These are phyloP conservation scores for Rhizopogon vesiculosus DNA, from an alignment of 768 basidiomycete species.

Conservation along the genomic window DNA sequence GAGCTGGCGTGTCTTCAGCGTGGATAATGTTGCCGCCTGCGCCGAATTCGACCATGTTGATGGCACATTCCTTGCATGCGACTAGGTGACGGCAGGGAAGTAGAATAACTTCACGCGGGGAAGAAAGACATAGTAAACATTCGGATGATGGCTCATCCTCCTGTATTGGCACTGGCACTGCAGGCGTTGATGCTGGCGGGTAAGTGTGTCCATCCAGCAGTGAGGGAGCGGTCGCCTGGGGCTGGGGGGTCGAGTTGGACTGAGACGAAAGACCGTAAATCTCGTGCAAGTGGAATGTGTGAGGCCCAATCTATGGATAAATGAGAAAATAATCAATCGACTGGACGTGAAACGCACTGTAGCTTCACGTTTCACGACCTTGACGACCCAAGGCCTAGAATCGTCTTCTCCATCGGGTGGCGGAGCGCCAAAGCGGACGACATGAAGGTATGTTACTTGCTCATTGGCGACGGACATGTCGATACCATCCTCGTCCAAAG, in stretches of 20 bases:
- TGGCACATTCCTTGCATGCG: constrained; percentile 90
- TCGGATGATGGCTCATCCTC: constrained; percentile 80
- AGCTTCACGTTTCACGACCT: constrained; percentile 90
- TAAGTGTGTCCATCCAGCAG: constrained; percentile 37
- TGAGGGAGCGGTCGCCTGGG: constrained; percentile 35
- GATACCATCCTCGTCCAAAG: constrained; percentile 71
- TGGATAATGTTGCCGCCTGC: constrained; percentile 86
- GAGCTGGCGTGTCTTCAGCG: constrained; percentile 31
- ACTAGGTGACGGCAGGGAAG: constrained; percentile 93
- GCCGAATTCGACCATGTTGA: constrained; percentile 98
- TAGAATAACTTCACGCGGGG: constrained; percentile 86
- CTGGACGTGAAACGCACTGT: constrained; percentile 39
- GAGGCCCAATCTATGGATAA: constrained; percentile 70
- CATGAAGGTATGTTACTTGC: constrained; percentile 84
- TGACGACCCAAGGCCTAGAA: constrained; percentile 81
- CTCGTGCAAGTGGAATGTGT: constrained; percentile 93
- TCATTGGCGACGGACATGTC: constrained; percentile 71
- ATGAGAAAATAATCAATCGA: constrained; percentile 1
- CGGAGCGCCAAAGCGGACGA: constrained; percentile 62
- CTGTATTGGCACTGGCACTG: constrained; percentile 22
- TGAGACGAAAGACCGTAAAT: constrained; percentile 85
- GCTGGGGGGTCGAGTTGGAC: constrained; percentile 28
- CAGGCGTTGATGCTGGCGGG: constrained; percentile 32
- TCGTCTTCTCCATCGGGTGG: constrained; percentile 44
- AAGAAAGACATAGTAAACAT: constrained; percentile 87